Evolutionary conservation across 2,329 filamentous ascomycete species (phyloP).

Genomic region (Clonostachys solani): DNA sequence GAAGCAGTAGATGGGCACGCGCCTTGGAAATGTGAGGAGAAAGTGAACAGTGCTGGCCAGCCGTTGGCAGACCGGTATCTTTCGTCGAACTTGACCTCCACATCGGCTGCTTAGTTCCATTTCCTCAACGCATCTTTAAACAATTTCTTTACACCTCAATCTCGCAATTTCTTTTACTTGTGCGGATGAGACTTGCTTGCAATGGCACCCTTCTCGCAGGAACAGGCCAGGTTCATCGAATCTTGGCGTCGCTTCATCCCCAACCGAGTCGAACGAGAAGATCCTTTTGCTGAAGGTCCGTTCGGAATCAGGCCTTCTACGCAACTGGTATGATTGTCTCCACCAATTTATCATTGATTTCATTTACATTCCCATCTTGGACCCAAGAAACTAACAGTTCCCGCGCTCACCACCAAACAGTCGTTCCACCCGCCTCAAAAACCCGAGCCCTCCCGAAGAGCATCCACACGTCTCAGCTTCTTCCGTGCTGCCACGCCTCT

Average conservation of each 20-base stretch:
- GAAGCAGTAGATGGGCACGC: too few species aligned
- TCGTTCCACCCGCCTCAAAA: slow-evolving; percentile 13
- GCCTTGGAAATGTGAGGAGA: too few species aligned
- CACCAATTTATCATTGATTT: not conserved
- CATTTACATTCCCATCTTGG: not conserved
- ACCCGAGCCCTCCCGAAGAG: not conserved
- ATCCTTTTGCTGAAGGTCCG: slow-evolving; percentile 25
- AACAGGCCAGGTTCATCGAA: slow-evolving; percentile 14
- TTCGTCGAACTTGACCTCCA: too few species aligned
- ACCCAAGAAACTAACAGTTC: too few species aligned
- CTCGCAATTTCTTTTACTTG: too few species aligned
- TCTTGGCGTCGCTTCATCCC: slow-evolving; percentile 28
- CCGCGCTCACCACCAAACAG: slow-evolving; percentile 4
- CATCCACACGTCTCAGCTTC: slow-evolving; percentile 18
- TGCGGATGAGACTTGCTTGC: not conserved
- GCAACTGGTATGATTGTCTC: slow-evolving; percentile 13
- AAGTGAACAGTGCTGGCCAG: too few species aligned
- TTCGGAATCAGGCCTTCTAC: slow-evolving; percentile 21
- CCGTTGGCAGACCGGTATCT: too few species aligned
- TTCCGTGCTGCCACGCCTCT: slow-evolving; percentile 16
- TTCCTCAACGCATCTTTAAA: too few species aligned
- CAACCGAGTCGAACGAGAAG: slow-evolving; percentile 23
- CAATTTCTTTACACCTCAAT: too few species aligned
- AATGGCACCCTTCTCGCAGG: slow-evolving; percentile 4
- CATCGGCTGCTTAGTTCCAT: too few species aligned